Base-by-base conservation (phyloP, 1,284 basidiomycete genomes). In the Anthracocystis setariae region DNA sequence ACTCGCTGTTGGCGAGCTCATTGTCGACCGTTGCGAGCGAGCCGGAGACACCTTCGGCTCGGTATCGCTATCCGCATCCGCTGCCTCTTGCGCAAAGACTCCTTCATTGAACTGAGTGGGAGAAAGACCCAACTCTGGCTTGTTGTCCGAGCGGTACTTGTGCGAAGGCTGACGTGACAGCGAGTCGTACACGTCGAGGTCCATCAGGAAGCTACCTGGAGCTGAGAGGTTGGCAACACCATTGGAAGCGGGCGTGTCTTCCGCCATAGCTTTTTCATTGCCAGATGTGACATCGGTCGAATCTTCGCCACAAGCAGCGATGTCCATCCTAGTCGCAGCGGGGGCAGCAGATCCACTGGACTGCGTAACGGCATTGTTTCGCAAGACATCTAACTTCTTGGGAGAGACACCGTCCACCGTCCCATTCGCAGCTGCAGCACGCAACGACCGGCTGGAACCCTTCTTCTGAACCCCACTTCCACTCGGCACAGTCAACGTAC, bases 121-220 rank as follows among this genome's bases (percentile, higher is more conserved):
- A 3, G 64, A 56, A 9, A 64, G 39, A 15, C 60, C 46, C 17
- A 17, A 33, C 20, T 60, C 49, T 13, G 46, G 35, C 4, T 39
- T 37, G 29, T 33, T 37, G 18, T 38, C 42, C 17, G 43, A 45
- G 5, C 33, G 29, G 37, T 39, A 46, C 42, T 45, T 53, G 12
- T 51, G 47, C 13, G 47, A 46, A 12, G 68, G 52, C n/a, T 53
- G 58, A 4, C 56, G 64, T 2, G 61, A 73, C 17, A 73, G 38
- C n/a, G 70, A 53, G 33, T 73, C 70, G 46, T 64, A 73, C 7
- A 68, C 70, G 21, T 73, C 70, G 24, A 73, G 54, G n/a, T 73
- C 70, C 57, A 60, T 67, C 5, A 72, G 63, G 60, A 72, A 72
- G 49, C 69, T 72, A 37, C 54, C 58, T 3, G 64, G 64, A 20